phyloP scores from a whole-genome alignment of 345 rosid species.

The Eucalyptus polyanthemos region DNA sequence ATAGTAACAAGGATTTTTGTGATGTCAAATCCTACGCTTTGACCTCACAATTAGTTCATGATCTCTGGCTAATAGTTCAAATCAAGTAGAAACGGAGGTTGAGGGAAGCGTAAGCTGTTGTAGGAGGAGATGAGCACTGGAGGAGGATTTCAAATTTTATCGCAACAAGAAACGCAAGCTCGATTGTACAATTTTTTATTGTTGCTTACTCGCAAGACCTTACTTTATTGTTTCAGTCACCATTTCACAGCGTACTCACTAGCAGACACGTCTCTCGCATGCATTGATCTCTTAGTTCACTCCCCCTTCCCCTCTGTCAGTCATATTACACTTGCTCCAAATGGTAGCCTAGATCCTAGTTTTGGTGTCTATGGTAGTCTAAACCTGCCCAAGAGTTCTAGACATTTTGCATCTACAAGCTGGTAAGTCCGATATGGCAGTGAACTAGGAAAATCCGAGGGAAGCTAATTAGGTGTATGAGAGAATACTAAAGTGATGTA shows the following conservation, averaged over 20 bases:
- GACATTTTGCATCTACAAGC: background rate
- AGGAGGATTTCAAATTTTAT: background rate
- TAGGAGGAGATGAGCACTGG: background rate
- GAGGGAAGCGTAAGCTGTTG: background rate
- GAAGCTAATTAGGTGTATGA: background rate
- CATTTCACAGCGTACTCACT: background rate
- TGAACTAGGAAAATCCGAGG: background rate
- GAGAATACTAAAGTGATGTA: background rate
- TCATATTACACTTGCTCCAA: background rate
- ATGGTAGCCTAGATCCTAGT: background rate
- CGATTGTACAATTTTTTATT: background rate
- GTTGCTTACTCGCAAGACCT: background rate
- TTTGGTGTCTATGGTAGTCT: background rate
- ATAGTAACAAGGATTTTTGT: background rate
- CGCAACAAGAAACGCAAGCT: background rate
- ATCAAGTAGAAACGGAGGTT: background rate
- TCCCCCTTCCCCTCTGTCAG: background rate
- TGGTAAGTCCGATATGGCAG: background rate
- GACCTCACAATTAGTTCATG: background rate
- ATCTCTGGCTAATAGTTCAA: background rate
- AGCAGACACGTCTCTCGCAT: background rate
- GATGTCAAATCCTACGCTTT: background rate
- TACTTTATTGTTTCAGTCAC: background rate
- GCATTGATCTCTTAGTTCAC: background rate
- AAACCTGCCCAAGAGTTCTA: background rate